These are phyloP conservation scores for Tricholomella constricta DNA, from an alignment of 768 basidiomycete genomes.

Conservation along the genomic window DNA sequence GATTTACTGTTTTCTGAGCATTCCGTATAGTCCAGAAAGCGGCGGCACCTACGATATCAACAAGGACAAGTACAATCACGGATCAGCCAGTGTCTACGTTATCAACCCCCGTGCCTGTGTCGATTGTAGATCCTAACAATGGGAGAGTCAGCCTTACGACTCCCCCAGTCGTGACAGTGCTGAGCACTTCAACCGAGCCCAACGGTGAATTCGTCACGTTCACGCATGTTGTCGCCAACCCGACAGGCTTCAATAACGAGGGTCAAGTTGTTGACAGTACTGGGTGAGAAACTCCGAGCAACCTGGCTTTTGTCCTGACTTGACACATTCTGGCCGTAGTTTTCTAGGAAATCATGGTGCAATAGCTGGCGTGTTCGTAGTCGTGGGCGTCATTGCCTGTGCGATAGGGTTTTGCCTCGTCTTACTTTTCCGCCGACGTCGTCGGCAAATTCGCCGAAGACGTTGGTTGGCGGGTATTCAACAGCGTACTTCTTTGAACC, in stretches of 20 bases:
- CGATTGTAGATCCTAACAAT: constrained; percentile 37
- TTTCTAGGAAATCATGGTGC: constrained; percentile 70
- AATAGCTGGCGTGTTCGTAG: constrained; percentile 75
- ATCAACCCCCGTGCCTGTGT: constrained; percentile 41
- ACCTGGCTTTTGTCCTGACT: not conserved
- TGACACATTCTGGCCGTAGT: constrained; percentile 26
- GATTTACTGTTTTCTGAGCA: not conserved
- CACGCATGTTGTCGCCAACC: constrained; percentile 58
- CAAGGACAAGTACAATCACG: constrained; percentile 42
- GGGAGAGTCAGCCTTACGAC: constrained; percentile 42
- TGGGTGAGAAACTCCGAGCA: constrained; percentile 20
- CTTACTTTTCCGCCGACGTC: constrained; percentile 45
- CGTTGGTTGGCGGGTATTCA: constrained; percentile 40
- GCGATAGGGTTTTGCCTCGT: constrained; percentile 46
- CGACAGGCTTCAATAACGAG: constrained; percentile 31
- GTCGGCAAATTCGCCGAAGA: constrained; percentile 35
- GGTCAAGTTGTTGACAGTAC: constrained; percentile 14
- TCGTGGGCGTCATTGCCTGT: constrained; percentile 57
- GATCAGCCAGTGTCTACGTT: constrained; percentile 46
- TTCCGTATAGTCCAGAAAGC: constrained; percentile 6
- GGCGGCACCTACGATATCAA: constrained; percentile 7
- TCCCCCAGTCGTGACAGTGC: constrained; percentile 48
- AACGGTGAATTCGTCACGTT: constrained; percentile 47
- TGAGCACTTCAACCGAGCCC: constrained; percentile 46
- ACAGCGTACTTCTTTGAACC: constrained; percentile 30